phyloP scores from a whole-genome alignment of 768 basidiomycete species.

The Solioccasus polychromus region DNA sequence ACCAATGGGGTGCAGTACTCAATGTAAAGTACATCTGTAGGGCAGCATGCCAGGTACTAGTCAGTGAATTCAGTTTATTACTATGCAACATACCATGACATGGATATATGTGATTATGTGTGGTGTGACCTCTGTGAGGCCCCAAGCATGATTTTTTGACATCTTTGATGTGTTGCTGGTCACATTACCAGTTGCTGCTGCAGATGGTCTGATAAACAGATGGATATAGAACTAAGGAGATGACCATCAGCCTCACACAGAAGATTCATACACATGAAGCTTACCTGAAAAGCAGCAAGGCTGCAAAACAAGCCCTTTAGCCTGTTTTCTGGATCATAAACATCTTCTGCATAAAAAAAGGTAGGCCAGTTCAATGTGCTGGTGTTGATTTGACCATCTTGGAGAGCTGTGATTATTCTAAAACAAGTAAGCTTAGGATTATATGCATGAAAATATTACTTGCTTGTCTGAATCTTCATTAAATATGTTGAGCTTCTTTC shows the following conservation, averaged over 20 bases:
- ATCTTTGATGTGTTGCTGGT: background rate
- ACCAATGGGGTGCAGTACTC: too few species aligned
- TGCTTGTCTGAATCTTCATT: slow-evolving; percentile 1
- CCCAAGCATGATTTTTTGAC: background rate
- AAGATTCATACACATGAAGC: background rate
- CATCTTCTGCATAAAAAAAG: background rate
- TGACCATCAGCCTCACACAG: background rate
- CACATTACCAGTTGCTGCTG: background rate
- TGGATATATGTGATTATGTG: background rate
- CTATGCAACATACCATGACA: background rate
- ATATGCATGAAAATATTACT: background rate
- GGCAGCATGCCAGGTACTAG: too few species aligned
- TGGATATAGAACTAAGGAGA: background rate
- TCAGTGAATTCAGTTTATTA: background rate
- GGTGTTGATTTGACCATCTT: background rate
- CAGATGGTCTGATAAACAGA: background rate
- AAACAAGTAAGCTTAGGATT: background rate
- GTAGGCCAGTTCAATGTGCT: background rate
- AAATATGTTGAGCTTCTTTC: background rate
- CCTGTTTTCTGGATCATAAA: background rate
- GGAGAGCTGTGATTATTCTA: background rate
- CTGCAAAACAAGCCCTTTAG: background rate
- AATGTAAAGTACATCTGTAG: background rate
- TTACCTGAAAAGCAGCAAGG: background rate
- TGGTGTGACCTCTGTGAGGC: background rate